phyloP scores from a whole-genome alignment of 176 grass and related monocot genomes.

The Miscanthus lutarioriparius region DNA sequence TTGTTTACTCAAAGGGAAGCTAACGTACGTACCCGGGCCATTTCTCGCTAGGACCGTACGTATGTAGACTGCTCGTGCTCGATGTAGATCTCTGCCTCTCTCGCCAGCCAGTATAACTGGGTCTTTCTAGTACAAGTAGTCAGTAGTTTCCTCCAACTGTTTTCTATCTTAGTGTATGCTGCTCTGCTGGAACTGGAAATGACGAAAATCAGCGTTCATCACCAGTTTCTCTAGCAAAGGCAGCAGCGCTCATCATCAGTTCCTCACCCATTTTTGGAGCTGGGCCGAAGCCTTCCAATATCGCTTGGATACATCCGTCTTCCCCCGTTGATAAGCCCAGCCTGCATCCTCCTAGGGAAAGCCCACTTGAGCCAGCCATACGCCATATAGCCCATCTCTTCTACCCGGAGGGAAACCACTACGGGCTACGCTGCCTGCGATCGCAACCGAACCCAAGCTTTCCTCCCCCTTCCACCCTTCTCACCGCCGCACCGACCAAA shows the following conservation, averaged over 20 bases:
- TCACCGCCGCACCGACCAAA: not conserved
- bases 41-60: not conserved
- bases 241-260: not conserved
- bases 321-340: not conserved
- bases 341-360: not conserved
- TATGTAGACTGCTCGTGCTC: too few relatives aligned
- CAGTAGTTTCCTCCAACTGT: too few relatives aligned
- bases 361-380: not conserved
- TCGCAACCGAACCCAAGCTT: not conserved
- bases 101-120: too few relatives aligned
- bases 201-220: too few relatives aligned
- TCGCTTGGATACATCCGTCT: not conserved
- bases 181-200: too few relatives aligned
- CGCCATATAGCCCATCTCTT: not conserved
- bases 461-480: not conserved
- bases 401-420: not conserved
- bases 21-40: not conserved
- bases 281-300: not conserved
- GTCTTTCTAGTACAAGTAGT: too few relatives aligned
- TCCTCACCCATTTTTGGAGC: not conserved
- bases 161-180: too few relatives aligned
- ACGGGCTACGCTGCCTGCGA: not conserved
- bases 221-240: too few relatives aligned
- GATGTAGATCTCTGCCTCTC: too few relatives aligned
- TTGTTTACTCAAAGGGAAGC: not conserved